Evolutionary conservation across 73 alveolate species (phyloP).

Genomic region (Paramecium primaurelia): DNA sequence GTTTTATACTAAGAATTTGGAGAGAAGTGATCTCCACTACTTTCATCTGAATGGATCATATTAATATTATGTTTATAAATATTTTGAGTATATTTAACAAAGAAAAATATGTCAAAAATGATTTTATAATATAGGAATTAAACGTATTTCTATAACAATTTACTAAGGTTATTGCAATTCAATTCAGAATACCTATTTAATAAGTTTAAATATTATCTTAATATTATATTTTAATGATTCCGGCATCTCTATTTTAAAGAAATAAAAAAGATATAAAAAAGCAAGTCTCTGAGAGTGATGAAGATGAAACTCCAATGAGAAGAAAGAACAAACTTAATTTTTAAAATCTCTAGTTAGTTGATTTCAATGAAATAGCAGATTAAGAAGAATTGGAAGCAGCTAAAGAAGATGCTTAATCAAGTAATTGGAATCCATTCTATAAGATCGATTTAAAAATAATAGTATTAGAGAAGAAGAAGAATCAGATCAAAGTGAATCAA

Average conservation of each 20-base stretch:
- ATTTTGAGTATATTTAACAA: not conserved
- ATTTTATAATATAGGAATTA: not conserved
- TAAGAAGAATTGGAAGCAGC: not conserved
- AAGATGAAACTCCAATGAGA: slow-evolving; percentile 15
- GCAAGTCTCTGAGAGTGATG: slow-evolving; percentile 1
- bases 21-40: not conserved
- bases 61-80: not conserved
- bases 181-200: not conserved
- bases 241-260: not conserved
- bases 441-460: not conserved
- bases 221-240: not conserved
- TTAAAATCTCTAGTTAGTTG: not conserved
- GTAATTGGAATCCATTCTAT: not conserved
- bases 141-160: not conserved
- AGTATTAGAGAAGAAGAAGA: slow-evolving; percentile 27
- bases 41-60: not conserved
- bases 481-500: not conserved
- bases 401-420: not conserved
- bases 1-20: not conserved
- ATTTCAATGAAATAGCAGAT: not conserved
- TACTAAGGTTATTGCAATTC: too few species aligned
- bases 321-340: not conserved
- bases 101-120: not conserved
- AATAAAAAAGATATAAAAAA: not conserved
- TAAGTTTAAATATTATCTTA: not conserved